Conservation (phyloP, 352 stramenopile genomes). For the Pythium volutum region DNA sequence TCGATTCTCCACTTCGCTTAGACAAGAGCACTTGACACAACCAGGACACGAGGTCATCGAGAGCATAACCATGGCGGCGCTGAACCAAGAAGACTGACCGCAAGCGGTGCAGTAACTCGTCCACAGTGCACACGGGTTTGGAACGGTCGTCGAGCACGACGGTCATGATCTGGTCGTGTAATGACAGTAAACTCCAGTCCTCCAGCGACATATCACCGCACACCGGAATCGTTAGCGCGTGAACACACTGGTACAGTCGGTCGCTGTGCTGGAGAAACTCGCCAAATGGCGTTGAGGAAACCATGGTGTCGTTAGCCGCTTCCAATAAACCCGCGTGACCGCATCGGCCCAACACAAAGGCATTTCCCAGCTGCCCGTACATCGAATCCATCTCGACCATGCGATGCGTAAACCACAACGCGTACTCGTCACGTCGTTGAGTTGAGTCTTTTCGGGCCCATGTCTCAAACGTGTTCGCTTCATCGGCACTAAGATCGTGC, state of each 20-base stretch:
- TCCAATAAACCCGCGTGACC: background rate
- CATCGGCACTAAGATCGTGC: slow-evolving; percentile 40
- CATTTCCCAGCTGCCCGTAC: slow-evolving; percentile 54
- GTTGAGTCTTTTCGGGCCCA: slow-evolving; percentile 22
- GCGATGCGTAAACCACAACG: slow-evolving; percentile 45
- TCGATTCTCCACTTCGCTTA: background rate
- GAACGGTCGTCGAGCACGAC: slow-evolving; percentile 26
- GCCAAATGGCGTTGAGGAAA: slow-evolving; percentile 36
- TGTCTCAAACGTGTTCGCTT: slow-evolving; percentile 37
- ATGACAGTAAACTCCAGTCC: slow-evolving; percentile 55
- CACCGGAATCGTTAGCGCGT: slow-evolving; percentile 36
- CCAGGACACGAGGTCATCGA: slow-evolving; percentile 55
- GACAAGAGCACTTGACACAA: slow-evolving; percentile 36
- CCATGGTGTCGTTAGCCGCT: background rate
- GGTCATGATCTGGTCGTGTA: slow-evolving; percentile 55
- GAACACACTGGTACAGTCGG: slow-evolving; percentile 57
- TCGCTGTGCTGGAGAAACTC: slow-evolving; percentile 53
- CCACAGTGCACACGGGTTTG: background rate
- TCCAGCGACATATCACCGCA: slow-evolving; percentile 42
- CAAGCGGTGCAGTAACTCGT: slow-evolving; percentile 36
- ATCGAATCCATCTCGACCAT: slow-evolving; percentile 55
- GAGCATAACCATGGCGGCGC: slow-evolving; percentile 32
- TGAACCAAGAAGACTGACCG: slow-evolving; percentile 46
- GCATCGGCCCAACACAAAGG: slow-evolving; percentile 49
- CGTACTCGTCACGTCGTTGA: slow-evolving; percentile 33